Base-by-base conservation (phyloP, 768 basidiomycete species). In the Tricholoma sp. region DNA sequence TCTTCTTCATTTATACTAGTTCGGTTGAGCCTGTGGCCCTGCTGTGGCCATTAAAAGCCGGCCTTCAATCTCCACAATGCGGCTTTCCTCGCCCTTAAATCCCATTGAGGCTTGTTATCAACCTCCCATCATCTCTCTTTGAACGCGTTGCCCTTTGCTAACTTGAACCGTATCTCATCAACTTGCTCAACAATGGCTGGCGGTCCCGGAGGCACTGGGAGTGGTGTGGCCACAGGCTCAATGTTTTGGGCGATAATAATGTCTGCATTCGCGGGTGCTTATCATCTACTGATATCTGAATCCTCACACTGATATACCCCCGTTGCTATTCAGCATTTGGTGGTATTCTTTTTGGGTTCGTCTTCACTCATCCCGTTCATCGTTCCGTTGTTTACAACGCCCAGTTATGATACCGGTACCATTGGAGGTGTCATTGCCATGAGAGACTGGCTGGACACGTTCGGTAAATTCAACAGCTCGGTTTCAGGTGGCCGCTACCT, bases 371-470 rank as follows among this genome's bases (percentile, higher is more conserved):
- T 43, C 18, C 10, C 8, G 4, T 22, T 11, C 9, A 24, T 19
- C 14, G 39, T 5, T 43, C 39, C 37, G 11, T 19, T 43, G 50
- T n/a, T 46, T 14, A 34, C 29, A 5, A 6, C 46, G 71, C 51
- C 83, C 57, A 61, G 77, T 52, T 94, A 91, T 69, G 91, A 94
- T 71, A 90, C 91, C 54, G 92, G 92, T 64, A 82, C 82, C 64
- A 91, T 93, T 76, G 83, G 81, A 58, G 92, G 91, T 71, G 77
- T 91, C 69, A 83, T 81, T 54, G 82, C 75, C 51, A 89, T 89
- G 82, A 52, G 72, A 58, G 72, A 84, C 43, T 83, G 82, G 77
- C 69, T 86, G 58, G 57, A 71, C 50, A 75, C 78, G 11, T 85
- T 84, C 61, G 83, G 80, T 58, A 60, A 59, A 16, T 65, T 59